Evolutionary conservation across 805 yeast genomes (phyloP), one percentile per base, ranked within the genome.

Genomic region (Myxozyma sirexii): DNA sequence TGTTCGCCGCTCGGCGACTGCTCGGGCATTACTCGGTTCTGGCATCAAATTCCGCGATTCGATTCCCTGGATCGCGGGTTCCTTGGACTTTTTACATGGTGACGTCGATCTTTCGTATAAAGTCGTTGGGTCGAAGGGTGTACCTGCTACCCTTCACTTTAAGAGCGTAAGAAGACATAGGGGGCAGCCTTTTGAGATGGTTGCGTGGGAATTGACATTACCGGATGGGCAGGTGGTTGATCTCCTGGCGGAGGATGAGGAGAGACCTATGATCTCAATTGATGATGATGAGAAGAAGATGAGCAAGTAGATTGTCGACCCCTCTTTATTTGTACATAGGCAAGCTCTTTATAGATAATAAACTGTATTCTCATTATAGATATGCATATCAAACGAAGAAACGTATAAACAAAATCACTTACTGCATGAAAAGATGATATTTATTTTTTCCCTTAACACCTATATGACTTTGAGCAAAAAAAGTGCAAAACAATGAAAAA

Each of bases 21-120:
- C 91, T 10, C 79, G 83, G 56, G 82, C 81, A 24, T 70, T 76
- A 1, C 76, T 93, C 48, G 98, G 98, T 19, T 82, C 81, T 48
- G 85, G 88, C 68, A 88, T 93, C 64, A 84, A 84, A 39, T 90
- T 86, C 70, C 81, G 83, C 29, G 84, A 86, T 27, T 75, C 87
- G 37, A 82, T 86, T 77, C 98, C 99, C 4, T 94, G 97, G 97
- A 85, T 93, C 60, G 76, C 80, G 58, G 99, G 99, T 12, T 82
- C 84, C 46, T 77, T 94, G 64, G 90, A 92, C 67, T 90, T 94
- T 29, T 90, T 90, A 62, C 80, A 84, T 62, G 97, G 97, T 26
- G 77, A 81, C 19, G 87, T 94, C 42, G 87, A 93, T 71, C 82
- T 94, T 63, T 73, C 74, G 29, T 91, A 90, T 68, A 75, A 79